Evolutionary conservation across 176 grass and related monocot species (phyloP).

Genomic region (Canna indica): DNA sequence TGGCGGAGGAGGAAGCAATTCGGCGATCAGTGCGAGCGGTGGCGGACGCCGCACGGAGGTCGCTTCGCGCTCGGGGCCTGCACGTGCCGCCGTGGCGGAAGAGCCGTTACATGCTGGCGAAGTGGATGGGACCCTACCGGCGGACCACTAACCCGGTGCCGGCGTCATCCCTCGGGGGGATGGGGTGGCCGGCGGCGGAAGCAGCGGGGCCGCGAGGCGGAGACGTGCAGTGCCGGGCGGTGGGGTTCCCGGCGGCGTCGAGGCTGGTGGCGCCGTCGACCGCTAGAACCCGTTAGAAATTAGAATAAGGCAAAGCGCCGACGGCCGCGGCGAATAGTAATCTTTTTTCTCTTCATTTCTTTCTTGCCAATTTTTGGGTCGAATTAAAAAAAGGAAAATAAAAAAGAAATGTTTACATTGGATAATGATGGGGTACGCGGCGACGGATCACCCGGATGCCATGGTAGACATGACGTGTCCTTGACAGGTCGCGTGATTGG

Average conservation of each 20-base stretch:
- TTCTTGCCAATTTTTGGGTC: too few species aligned
- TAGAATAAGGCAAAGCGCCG: neutral
- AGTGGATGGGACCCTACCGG: slow-evolving; percentile 4
- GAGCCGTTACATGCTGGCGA: slow-evolving; percentile 9
- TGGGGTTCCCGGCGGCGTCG: neutral
- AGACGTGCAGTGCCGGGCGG: neutral
- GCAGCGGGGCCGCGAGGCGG: neutral
- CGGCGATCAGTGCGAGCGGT: neutral
- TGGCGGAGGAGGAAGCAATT: neutral
- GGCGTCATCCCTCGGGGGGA: neutral
- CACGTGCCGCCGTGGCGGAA: slow-evolving; percentile 18
- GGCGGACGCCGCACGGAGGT: slow-evolving; percentile 6
- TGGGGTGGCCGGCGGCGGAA: neutral
- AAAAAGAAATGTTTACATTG: too few species aligned
- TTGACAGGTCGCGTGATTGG: too few species aligned
- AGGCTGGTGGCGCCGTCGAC: neutral
- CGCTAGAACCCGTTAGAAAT: neutral
- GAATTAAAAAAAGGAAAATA: too few species aligned
- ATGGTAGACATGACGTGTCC: too few species aligned
- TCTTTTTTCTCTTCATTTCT: neutral
- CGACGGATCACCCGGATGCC: too few species aligned
- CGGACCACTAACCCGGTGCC: slow-evolving; percentile 3
- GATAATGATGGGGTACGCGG: too few species aligned
- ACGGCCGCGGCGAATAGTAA: neutral
- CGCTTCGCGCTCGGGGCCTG: neutral